Evolutionary conservation across 345 rosid genomes (phyloP).

Genomic region (Sonneratia caseolaris): DNA sequence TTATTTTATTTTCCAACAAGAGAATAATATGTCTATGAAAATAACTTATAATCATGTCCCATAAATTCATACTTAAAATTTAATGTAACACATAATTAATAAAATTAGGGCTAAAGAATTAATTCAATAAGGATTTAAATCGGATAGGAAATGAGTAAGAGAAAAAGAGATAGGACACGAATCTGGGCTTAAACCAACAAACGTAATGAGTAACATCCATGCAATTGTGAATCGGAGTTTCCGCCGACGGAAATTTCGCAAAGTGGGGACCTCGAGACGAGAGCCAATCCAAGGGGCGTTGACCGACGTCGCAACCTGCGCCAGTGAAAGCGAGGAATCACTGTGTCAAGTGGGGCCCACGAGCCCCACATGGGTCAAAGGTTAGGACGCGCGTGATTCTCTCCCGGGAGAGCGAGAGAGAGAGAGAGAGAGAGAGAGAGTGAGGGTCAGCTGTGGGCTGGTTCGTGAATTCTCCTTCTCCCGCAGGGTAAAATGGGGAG

Average conservation of each 20-base stretch:
- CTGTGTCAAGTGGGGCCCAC: neutral
- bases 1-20: neutral
- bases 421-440: too few species aligned
- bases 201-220: too few species aligned
- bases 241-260: neutral
- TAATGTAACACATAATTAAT: neutral
- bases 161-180: too few species aligned
- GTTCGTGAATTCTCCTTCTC: neutral
- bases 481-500: neutral
- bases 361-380: neutral
- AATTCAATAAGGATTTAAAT: neutral
- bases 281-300: slow-evolving; percentile 7
- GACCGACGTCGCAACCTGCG: neutral
- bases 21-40: neutral
- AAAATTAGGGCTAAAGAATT: neutral
- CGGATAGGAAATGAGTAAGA: neutral
- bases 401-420: neutral
- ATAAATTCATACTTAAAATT: neutral
- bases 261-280: neutral
- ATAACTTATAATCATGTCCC: neutral
- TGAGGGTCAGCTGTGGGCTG: neutral
- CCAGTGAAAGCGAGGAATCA: neutral
- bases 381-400: neutral
- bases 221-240: too few species aligned
- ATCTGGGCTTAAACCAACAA: too few species aligned